A percentile compares a stretch with the other conserved stretches of the same genome.
phyloP scores from a whole-genome alignment of 1,139 yeast species.

The Sugiyamaella castrensis region DNA sequence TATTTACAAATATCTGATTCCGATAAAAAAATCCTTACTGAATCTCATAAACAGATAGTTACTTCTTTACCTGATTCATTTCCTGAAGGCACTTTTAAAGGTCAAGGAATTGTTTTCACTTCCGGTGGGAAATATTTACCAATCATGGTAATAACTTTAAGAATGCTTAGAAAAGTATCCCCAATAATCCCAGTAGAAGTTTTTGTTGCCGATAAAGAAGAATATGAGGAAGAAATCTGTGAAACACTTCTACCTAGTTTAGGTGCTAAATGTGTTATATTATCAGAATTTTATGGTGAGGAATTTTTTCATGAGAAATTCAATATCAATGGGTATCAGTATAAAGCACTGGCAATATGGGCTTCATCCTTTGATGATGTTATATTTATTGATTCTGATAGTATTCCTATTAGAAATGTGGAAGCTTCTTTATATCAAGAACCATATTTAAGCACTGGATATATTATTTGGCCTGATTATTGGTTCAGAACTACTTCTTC shows the following conservation, averaged over 20 bases:
- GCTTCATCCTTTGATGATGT: constrained; percentile 74
- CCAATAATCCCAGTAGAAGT: constrained; percentile 73
- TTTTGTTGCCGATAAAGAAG: constrained; percentile 64
- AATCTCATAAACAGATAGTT: constrained; percentile 54
- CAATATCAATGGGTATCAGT: constrained; percentile 55
- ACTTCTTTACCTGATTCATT: constrained; percentile 45
- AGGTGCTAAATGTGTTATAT: constrained; percentile 47
- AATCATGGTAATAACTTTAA: constrained; percentile 62
- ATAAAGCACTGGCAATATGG: constrained; percentile 68
- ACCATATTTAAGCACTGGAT: constrained; percentile 53
- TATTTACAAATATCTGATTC: constrained; percentile 52
- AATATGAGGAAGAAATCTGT: constrained; percentile 69
- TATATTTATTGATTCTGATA: constrained; percentile 73
- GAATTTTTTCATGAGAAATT: constrained; percentile 12
- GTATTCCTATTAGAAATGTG: constrained; percentile 58
- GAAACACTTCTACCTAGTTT: constrained; percentile 59
- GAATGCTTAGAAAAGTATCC: constrained; percentile 61
- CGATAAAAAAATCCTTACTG: constrained; percentile 48
- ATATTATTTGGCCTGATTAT: constrained; percentile 77
- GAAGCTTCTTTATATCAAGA: constrained; percentile 52
- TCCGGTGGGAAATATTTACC: constrained; percentile 82
- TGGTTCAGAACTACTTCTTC: constrained; percentile 75
- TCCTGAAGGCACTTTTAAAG: constrained; percentile 37
- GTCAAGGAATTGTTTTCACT: constrained; percentile 76
- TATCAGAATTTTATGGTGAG: constrained; percentile 13